Evolutionary conservation across 768 basidiomycete species (phyloP).

Genomic region (Suillus paluster): DNA sequence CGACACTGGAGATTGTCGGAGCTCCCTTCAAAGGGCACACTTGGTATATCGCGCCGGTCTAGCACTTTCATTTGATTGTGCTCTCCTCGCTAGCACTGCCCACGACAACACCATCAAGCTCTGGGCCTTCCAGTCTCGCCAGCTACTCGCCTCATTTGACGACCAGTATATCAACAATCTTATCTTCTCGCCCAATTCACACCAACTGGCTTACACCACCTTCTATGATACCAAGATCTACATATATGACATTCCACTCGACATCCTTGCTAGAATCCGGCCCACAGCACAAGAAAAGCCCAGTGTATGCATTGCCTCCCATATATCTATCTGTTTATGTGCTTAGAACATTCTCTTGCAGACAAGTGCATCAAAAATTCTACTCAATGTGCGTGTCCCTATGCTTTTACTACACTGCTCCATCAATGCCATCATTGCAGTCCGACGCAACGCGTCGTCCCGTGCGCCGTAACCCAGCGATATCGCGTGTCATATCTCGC

Average conservation of each 20-base stretch:
- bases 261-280: not conserved
- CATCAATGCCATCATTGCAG: not conserved
- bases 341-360: not conserved
- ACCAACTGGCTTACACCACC: not conserved
- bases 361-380: not conserved
- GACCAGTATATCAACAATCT: not conserved
- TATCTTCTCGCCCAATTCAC: not conserved
- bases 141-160: constrained; percentile 1
- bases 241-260: not conserved
- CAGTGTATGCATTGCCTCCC: not conserved
- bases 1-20: not conserved
- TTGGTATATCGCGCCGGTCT: not conserved
- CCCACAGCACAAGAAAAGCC: not conserved
- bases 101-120: not conserved
- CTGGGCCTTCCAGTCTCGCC: not conserved
- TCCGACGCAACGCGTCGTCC: not conserved
- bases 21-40: not conserved
- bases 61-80: not conserved
- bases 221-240: not conserved
- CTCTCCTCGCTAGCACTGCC: not conserved
- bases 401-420: not conserved
- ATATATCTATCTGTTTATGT: too few relatives aligned
- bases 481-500: not conserved
- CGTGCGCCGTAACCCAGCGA: not conserved
- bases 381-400: not conserved